Percentiles rank a stretch among this genome's conserved stretches.
Evolutionary conservation across 2,329 filamentous ascomycete genomes (phyloP).

Genomic region (Macrophomina tecta): DNA sequence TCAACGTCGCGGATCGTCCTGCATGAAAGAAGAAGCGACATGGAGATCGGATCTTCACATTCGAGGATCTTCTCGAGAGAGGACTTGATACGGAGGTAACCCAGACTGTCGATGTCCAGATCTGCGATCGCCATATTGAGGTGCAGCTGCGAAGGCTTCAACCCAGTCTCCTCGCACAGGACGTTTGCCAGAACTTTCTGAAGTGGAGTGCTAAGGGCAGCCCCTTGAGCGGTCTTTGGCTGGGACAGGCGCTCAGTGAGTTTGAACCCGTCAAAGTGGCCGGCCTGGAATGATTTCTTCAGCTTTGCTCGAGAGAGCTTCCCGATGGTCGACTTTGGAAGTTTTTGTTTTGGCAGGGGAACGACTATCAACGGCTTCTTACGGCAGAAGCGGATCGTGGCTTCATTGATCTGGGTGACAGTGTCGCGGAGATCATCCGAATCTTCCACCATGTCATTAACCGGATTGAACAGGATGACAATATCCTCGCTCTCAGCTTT

Average conservation of each 20-base stretch:
- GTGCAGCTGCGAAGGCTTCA: slow-evolving; percentile 19
- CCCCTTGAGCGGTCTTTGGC: not conserved
- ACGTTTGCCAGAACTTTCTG: slow-evolving; percentile 11
- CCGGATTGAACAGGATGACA: slow-evolving; percentile 25
- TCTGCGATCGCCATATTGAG: slow-evolving; percentile 10
- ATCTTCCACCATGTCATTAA: slow-evolving; percentile 8
- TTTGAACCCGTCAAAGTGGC: slow-evolving; percentile 23
- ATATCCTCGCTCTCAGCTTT: slow-evolving; percentile 26
- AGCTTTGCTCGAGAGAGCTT: slow-evolving; percentile 27
- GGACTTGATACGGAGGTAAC: slow-evolving; percentile 27
- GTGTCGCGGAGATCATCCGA: slow-evolving; percentile 14
- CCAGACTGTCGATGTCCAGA: slow-evolving; percentile 23
- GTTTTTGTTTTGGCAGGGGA: slow-evolving; percentile 22
- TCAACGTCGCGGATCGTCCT: slow-evolving; percentile 18
- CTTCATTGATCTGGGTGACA: slow-evolving; percentile 16
- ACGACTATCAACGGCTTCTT: slow-evolving; percentile 16
- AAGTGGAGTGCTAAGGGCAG: slow-evolving; percentile 11
- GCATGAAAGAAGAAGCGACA: slow-evolving; percentile 22
- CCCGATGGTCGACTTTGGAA: slow-evolving; percentile 27
- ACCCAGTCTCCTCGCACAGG: slow-evolving; percentile 9
- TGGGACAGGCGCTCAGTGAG: not conserved
- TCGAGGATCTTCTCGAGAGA: slow-evolving; percentile 24
- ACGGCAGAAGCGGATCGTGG: slow-evolving; percentile 24
- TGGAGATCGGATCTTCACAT: slow-evolving; percentile 22
- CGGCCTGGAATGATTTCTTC: slow-evolving; percentile 21